Evolutionary conservation across 495 filamentous ascomycete species (phyloP), one percentile per base, ranked within the genome.

Genomic region (Apiosordaria backusii): DNA sequence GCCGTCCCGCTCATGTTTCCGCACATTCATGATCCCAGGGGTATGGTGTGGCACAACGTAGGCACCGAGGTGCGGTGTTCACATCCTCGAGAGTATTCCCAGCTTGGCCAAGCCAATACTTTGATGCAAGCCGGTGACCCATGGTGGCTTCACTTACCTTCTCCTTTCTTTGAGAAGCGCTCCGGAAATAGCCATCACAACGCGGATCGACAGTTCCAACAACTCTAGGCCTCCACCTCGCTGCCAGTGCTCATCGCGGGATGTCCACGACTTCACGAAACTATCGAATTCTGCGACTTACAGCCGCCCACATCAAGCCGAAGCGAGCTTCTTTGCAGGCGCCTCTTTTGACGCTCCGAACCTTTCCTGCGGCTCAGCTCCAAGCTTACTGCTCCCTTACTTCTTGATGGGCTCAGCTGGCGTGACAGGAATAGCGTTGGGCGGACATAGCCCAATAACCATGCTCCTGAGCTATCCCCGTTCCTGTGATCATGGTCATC

Each of bases 101-200:
- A 29, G 59, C 27, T 61, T 21, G 26, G 59, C 65, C 59, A 66
- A 66, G 65, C 65, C 65, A 66, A 66, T 66, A 66, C 53, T 63
- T 67, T 15, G 5, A 25, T 57, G 65, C 65, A 57, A 10, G 60
- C 3, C 21, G 19, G 23, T 45, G 26, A 25, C 16, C 16, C 6
- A 13, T 13, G 35, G 1, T 23, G 25, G 4, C 7, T 50, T 2
- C 23, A 29, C 4, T 29, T 25, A 9, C 1, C 25, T 58, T 29
- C 25, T 61, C 16, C 40, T 13, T 18, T 22, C 7, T 45, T 58
- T 21, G 23, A 59, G 1, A 2, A 15, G 3, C 16, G 35, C 35
- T 45, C 35, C 35, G 35, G 9, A 45, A 45, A 45, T 9, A 45
- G 35, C 35, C 35, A 45, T 45, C 35, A 45, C 35, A 15, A 45